Evolutionary conservation across 2,329 filamentous ascomycete genomes (phyloP).

Genomic region (Sarocladium kiliense): DNA sequence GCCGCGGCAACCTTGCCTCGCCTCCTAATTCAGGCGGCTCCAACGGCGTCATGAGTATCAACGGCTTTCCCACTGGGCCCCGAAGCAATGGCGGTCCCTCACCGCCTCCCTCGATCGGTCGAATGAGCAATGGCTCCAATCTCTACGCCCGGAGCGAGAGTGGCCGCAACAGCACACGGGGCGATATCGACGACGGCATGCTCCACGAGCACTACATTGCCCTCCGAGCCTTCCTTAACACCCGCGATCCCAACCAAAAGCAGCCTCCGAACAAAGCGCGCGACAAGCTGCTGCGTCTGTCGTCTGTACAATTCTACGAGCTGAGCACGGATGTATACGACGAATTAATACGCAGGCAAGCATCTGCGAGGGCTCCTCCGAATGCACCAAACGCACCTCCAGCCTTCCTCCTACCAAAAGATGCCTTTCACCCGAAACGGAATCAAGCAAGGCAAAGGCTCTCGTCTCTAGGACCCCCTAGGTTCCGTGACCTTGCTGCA

Average conservation of each 20-base stretch:
- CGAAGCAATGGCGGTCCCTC: conserved; percentile 65
- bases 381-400: conserved; percentile 55
- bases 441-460: conserved; percentile 97
- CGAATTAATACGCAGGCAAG: conserved; percentile 83
- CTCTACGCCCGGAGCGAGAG: conserved; percentile 63
- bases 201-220: conserved; percentile 78
- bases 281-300: conserved; percentile 88
- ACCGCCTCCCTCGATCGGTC: conserved; percentile 80
- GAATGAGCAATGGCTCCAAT: conserved; percentile 75
- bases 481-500: conserved; percentile 88
- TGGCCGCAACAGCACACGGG: conserved; percentile 49
- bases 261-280: conserved; percentile 81
- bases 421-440: conserved; percentile 89
- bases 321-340: conserved; percentile 97
- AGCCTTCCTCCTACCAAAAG: conserved; percentile 74
- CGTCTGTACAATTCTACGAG: conserved; percentile 91
- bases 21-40: conserved; percentile 61
- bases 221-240: conserved; percentile 70
- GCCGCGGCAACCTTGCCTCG: conserved; percentile 58
- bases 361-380: conserved; percentile 50
- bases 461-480: conserved; percentile 76
- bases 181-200: conserved; percentile 57
- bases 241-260: conserved; percentile 71
- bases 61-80: conserved; percentile 51
- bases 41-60: conserved; percentile 52